phyloP scores from a whole-genome alignment of 2,329 filamentous ascomycete genomes.

The Acrocalymma vagum region DNA sequence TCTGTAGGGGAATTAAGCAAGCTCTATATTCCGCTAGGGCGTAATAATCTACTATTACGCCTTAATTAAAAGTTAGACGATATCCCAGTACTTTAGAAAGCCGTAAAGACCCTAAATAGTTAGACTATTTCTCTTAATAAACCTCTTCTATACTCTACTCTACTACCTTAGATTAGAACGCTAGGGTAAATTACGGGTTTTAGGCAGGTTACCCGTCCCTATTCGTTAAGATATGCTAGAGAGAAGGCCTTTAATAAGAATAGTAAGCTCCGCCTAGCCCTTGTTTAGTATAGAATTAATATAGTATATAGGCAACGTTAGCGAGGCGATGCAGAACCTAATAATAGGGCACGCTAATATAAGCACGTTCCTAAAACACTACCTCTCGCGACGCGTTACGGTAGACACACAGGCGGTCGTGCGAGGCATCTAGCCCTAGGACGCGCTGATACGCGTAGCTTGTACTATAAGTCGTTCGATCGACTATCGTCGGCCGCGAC shows the following conservation, averaged over 20 bases:
- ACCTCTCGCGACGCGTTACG: conserved; percentile 20
- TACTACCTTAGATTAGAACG: conserved; percentile 37
- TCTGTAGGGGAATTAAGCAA: conserved; percentile 45
- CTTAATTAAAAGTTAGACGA: conserved; percentile 42
- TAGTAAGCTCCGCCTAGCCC: conserved; percentile 26
- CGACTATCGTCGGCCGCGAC: conserved; percentile 14
- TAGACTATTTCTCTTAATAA: conserved; percentile 37
- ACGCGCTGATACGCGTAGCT: conserved; percentile 18
- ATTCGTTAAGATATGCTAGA: conserved; percentile 45
- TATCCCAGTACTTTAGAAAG: conserved; percentile 42
- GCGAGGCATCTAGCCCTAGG: conserved; percentile 18
- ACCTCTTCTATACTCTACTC: conserved; percentile 26
- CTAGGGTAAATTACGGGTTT: conserved; percentile 45
- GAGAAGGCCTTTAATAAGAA: conserved; percentile 33
- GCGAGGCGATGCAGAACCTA: conserved; percentile 39
- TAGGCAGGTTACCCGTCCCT: conserved; percentile 40
- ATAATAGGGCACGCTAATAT: conserved; percentile 36
- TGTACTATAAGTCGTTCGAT: conserved; percentile 29
- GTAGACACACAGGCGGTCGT: conserved; percentile 23
- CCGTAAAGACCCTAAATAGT: conserved; percentile 23
- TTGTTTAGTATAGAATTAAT: conserved; percentile 11
- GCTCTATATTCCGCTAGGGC: conserved; percentile 36
- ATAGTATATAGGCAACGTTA: conserved; percentile 28
- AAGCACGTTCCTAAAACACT: conserved; percentile 21
- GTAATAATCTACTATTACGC: conserved; percentile 42